A percentile compares a stretch with the other conserved stretches of the same genome.
Evolutionary conservation across 1,284 basidiomycete genomes (phyloP).

Genomic region (Mycosarcoma mackinlayi): DNA sequence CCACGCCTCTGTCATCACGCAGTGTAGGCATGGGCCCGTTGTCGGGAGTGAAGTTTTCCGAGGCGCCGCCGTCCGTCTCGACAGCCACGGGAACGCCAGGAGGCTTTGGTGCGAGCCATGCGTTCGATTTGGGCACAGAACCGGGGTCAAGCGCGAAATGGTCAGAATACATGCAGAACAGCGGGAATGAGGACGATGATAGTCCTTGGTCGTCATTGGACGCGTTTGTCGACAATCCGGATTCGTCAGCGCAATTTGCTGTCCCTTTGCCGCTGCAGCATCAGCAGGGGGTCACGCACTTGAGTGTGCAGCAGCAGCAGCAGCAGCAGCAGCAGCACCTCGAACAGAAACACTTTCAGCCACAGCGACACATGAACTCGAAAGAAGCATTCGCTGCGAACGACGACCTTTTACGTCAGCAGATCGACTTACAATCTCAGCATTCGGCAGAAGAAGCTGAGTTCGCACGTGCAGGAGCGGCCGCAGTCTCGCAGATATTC

Average conservation of each 20-base stretch:
- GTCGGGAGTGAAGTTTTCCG: conserved; percentile 22
- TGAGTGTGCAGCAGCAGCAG: conserved; percentile 10
- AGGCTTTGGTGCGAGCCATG: background rate
- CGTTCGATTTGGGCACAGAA: background rate
- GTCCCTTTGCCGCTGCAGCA: conserved; percentile 25
- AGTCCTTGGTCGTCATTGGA: conserved; percentile 58
- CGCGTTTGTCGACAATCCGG: conserved; percentile 53
- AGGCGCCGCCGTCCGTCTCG: conserved; percentile 22
- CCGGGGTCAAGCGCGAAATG: conserved; percentile 26
- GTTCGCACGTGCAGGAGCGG: conserved; percentile 45
- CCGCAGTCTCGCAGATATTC: conserved; percentile 13
- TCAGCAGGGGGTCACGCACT: conserved; percentile 25
- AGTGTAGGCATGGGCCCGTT: background rate
- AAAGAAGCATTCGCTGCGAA: conserved; percentile 29
- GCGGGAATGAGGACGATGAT: conserved; percentile 33
- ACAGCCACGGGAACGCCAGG: background rate
- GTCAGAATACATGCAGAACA: conserved; percentile 53
- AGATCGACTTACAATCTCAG: conserved; percentile 6
- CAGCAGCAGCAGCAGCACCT: background rate
- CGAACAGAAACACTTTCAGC: background rate
- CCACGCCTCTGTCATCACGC: background rate
- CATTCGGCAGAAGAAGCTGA: conserved; percentile 20
- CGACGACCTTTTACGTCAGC: conserved; percentile 22
- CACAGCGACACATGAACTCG: background rate
- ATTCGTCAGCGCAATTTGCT: conserved; percentile 33